Conservation (phyloP, 1,139 yeast genomes). For the Geotrichum australiense region DNA sequence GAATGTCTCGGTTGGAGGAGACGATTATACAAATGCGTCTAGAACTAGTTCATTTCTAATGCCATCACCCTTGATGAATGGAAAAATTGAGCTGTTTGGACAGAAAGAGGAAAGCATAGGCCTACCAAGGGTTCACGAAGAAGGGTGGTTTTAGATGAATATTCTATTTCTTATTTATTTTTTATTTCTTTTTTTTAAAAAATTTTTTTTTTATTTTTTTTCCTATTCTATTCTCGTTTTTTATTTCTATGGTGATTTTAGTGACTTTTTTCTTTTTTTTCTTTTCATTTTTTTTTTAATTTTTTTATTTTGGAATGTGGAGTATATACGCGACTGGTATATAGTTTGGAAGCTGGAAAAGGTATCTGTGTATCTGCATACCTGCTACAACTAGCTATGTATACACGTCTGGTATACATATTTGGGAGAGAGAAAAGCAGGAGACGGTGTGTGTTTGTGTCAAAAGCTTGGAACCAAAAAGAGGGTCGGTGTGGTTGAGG, state of each 20-base stretch:
- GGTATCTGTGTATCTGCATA: background rate
- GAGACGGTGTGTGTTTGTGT: too few relatives aligned
- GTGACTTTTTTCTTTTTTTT: background rate
- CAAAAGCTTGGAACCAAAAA: too few relatives aligned
- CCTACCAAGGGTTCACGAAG: constrained; percentile 12
- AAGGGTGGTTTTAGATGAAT: constrained; percentile 13
- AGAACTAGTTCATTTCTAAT: background rate
- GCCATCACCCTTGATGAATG: constrained; percentile 1
- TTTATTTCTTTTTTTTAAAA: background rate
- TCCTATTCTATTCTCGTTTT: background rate
- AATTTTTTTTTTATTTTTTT: background rate
- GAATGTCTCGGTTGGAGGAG: background rate
- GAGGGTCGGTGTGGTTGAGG: too few relatives aligned
- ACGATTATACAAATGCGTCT: background rate
- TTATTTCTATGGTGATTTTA: background rate
- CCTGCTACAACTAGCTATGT: too few relatives aligned
- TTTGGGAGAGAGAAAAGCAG: too few relatives aligned
- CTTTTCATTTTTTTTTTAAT: background rate
- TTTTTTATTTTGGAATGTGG: constrained; percentile 3
- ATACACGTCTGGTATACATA: too few relatives aligned
- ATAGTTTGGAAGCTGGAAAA: too few relatives aligned
- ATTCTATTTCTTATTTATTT: background rate
- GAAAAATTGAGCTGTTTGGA: too few relatives aligned
- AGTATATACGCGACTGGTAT: too few relatives aligned
- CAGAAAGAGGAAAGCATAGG: too few relatives aligned